A percentile compares a stretch with the other conserved stretches of the same genome.
These are phyloP conservation scores for Candida coleopterorum DNA, from an alignment of 805 yeast genomes.

Conservation along the genomic window DNA sequence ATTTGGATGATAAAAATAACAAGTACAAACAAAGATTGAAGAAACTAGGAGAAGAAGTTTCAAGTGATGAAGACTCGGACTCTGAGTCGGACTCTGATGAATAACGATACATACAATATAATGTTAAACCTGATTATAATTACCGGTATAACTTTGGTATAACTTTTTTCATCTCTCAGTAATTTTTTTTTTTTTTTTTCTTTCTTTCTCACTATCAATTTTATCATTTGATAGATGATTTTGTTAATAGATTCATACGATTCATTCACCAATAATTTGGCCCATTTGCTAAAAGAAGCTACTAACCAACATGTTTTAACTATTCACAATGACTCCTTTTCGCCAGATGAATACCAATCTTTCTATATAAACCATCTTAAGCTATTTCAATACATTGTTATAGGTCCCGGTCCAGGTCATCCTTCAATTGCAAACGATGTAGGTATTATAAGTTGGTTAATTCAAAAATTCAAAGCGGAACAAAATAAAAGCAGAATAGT, in stretches of 20 bases:
- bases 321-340: conserved; percentile 58
- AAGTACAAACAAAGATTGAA: conserved; percentile 51
- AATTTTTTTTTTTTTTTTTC: background rate
- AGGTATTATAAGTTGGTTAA: conserved; percentile 68
- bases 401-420: conserved; percentile 98
- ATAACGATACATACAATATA: no score
- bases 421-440: conserved; percentile 61
- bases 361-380: conserved; percentile 42
- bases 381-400: conserved; percentile 65
- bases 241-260: conserved; percentile 90
- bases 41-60: conserved; percentile 52
- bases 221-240: conserved; percentile 30
- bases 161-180: background rate
- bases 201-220: no score
- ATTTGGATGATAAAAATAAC: conserved; percentile 63
- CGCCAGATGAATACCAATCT: conserved; percentile 21
- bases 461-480: conserved; percentile 15
- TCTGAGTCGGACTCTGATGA: no score
- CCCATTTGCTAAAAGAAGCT: conserved; percentile 52
- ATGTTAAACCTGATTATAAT: no score
- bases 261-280: conserved; percentile 85
- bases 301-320: conserved; percentile 46
- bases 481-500: conserved; percentile 13
- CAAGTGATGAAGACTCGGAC: conserved; percentile 68
- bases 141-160: no score